phyloP scores from a whole-genome alignment of 2,329 filamentous ascomycete species.

The Aureobasidium subglaciale region DNA sequence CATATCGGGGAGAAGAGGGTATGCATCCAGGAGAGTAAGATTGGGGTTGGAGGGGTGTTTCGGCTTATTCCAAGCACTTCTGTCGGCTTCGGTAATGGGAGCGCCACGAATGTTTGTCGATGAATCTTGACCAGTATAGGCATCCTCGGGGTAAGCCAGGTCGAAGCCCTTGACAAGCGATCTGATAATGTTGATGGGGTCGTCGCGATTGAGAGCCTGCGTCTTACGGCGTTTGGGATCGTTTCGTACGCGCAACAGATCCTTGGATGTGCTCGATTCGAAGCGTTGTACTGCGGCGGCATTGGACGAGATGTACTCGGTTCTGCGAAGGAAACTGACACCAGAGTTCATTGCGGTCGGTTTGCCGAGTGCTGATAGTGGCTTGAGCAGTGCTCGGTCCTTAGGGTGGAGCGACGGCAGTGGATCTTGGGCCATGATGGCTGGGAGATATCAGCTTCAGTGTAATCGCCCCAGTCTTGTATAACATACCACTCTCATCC shows the following conservation, averaged over 20 bases:
- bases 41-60: slow-evolving; percentile 52
- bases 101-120: slow-evolving; percentile 47
- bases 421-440: slow-evolving; percentile 60
- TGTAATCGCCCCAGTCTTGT: too few species aligned
- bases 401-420: slow-evolving; percentile 69
- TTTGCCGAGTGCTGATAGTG: slow-evolving; percentile 78
- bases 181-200: slow-evolving; percentile 54
- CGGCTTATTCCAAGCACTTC: slow-evolving; percentile 53
- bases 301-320: slow-evolving; percentile 77
- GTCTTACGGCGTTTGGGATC: slow-evolving; percentile 33
- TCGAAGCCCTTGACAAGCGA: slow-evolving; percentile 58
- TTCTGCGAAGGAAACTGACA: slow-evolving; percentile 89
- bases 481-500: slow-evolving; percentile 81
- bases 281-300: slow-evolving; percentile 35
- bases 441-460: slow-evolving; percentile 19
- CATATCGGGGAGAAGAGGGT: slow-evolving; percentile 55
- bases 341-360: slow-evolving; percentile 66
- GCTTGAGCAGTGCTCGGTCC: slow-evolving; percentile 76
- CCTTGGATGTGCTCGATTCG: slow-evolving; percentile 49
- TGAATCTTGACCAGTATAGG: slow-evolving; percentile 62
- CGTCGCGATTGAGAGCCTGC: slow-evolving; percentile 41
- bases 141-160: slow-evolving; percentile 55
- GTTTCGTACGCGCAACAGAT: slow-evolving; percentile 38
- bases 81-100: slow-evolving; percentile 46
- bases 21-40: slow-evolving; percentile 52